phyloP scores from a whole-genome alignment of 1,284 basidiomycete genomes.

The Microbotryomycetes sp. region DNA sequence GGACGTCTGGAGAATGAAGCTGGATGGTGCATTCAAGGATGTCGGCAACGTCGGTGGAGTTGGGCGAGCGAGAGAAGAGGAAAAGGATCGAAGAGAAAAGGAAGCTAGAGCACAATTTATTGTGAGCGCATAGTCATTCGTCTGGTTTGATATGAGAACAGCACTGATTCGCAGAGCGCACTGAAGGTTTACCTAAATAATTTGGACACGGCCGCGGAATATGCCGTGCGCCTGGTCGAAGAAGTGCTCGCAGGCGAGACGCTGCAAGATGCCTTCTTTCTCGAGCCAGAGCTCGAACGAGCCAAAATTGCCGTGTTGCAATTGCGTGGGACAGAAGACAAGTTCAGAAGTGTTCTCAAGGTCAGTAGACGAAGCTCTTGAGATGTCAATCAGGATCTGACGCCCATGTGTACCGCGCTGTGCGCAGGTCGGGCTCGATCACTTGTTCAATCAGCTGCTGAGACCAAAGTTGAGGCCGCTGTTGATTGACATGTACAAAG shows the following conservation, averaged over 20 bases:
- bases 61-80: conserved; percentile 42
- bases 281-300: conserved; percentile 52
- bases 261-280: conserved; percentile 61
- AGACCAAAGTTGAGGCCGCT: conserved; percentile 76
- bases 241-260: conserved; percentile 57
- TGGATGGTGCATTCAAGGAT: conserved; percentile 73
- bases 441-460: conserved; percentile 86
- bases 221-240: conserved; percentile 70
- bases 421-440: conserved; percentile 72
- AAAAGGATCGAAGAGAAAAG: conserved; percentile 64
- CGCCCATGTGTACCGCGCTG: conserved; percentile 21
- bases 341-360: conserved; percentile 63
- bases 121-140: conserved; percentile 49
- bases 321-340: conserved; percentile 54
- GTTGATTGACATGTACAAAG: conserved; percentile 80
- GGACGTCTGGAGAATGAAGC: conserved; percentile 65
- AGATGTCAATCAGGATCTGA: conserved; percentile 14
- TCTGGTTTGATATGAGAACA: neutral
- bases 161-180: neutral
- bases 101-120: conserved; percentile 72
- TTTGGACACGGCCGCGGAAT: conserved; percentile 74
- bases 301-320: conserved; percentile 49
- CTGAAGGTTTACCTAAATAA: conserved; percentile 76
- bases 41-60: conserved; percentile 44
- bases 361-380: conserved; percentile 47